Evolutionary conservation across 1,139 yeast species (phyloP).

Genomic region (Pichia sp.): DNA sequence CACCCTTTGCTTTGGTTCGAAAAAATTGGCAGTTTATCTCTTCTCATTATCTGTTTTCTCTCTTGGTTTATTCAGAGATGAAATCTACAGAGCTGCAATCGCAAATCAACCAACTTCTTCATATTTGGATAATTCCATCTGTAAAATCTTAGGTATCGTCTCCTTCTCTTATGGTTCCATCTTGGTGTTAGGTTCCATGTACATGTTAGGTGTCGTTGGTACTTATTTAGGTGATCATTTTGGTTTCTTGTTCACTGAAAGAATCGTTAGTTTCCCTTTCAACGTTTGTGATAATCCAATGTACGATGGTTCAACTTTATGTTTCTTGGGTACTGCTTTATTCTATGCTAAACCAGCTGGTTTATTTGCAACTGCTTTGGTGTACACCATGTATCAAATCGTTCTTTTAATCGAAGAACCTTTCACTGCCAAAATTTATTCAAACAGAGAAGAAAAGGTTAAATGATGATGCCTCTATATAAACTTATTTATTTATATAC

Average conservation of each 20-base stretch:
- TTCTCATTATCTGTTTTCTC: slow-evolving; percentile 78
- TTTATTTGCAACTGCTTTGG: slow-evolving; percentile 61
- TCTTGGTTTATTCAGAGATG: slow-evolving; percentile 77
- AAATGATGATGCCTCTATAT: slow-evolving; percentile 13
- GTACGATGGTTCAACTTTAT: slow-evolving; percentile 88
- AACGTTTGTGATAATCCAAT: slow-evolving; percentile 87
- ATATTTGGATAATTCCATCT: slow-evolving; percentile 33
- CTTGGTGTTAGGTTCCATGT: slow-evolving; percentile 81
- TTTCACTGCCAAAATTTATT: slow-evolving; percentile 84
- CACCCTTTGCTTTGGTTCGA: slow-evolving; percentile 60
- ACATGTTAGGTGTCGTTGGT: slow-evolving; percentile 90
- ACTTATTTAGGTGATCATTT: slow-evolving; percentile 96
- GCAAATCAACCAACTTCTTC: slow-evolving; percentile 45
- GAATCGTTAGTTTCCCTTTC: slow-evolving; percentile 94
- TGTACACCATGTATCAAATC: slow-evolving; percentile 71
- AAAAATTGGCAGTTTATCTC: slow-evolving; percentile 72
- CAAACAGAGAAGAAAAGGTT: slow-evolving; percentile 47
- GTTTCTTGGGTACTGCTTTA: slow-evolving; percentile 86
- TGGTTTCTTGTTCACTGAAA: slow-evolving; percentile 85
- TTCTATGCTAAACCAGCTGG: slow-evolving; percentile 92
- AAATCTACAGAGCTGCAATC: slow-evolving; percentile 64
- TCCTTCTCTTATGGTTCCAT: slow-evolving; percentile 66
- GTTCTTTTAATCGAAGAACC: slow-evolving; percentile 93
- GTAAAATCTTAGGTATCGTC: slow-evolving; percentile 39
- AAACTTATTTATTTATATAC: neutral